Evolutionary conservation across 148 eudicot genomes (phyloP), one percentile per base, ranked within the genome.

Genomic region (Polygonum aviculare): DNA sequence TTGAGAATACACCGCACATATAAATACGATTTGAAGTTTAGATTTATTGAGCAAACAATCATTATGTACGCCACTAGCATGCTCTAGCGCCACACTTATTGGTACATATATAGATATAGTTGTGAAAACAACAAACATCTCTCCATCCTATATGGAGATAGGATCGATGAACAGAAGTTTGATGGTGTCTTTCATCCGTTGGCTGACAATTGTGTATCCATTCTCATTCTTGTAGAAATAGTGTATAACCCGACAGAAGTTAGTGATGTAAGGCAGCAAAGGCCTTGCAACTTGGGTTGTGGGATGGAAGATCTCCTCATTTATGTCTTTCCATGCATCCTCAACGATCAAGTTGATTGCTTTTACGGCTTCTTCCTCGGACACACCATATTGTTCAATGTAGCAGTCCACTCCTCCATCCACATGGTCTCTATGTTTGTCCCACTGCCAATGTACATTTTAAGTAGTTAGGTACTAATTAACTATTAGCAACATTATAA

Each of bases 251-350:
- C 55, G 55, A 14, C 36, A 63, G 5, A 22, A 22, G 70, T 63
- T 63, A 11, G 3, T 3, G 44, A 67, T 67, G 35, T 38, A 16
- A 14, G 44, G 7, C 3, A 67, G 41, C 39, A 67, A 33, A 11
- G 39, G 39, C 40, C 16, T 55, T 1, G 62, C 22, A 18, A 55
- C 10, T 1, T 7, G 31, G 19, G 62, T 55, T 19, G 62, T 55
- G 1, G 72, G 40, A 3, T 31, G n/a, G 11, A 31, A 3, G 8
- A 67, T 67, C 44, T 67, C 72, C 22, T 67, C 72, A 16, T 67
- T 67, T 67, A 67, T 67, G 44, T 67, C 41, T 16, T 31, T 67
- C 72, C 72, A 67, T 31, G 72, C 72, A 67, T 67, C 11, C 72
- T 67, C 72, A 14, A 67, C 39, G 6, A 31, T 8, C 39, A 33